Percentiles rank a stretch among this genome's conserved stretches.
Evolutionary conservation across 2,329 filamentous ascomycete genomes (phyloP).

Genomic region (Sporothrix brunneoviolacea): DNA sequence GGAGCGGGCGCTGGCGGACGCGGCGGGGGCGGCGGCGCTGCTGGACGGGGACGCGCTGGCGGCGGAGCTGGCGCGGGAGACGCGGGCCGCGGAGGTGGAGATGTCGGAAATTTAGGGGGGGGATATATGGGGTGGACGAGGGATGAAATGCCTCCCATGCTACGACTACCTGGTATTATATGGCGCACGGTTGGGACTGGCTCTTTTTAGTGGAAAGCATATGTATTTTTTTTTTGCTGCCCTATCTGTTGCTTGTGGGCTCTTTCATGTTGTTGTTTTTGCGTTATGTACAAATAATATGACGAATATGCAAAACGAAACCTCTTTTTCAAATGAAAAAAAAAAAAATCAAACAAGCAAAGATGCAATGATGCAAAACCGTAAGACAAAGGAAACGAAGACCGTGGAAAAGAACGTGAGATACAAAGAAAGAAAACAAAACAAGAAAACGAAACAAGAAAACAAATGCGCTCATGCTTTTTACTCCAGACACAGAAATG

Average conservation of each 20-base stretch:
- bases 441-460: background rate
- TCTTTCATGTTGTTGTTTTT: background rate
- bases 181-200: background rate
- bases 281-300: constrained; percentile 3
- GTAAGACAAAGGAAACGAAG: background rate
- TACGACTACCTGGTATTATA: background rate
- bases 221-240: too few species aligned
- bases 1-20: constrained; percentile 47
- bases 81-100: constrained; percentile 37
- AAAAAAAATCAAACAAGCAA: too few species aligned
- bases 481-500: background rate
- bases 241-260: background rate
- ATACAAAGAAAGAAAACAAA: background rate
- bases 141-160: background rate
- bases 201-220: too few species aligned
- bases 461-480: constrained; percentile 7
- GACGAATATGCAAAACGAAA: background rate
- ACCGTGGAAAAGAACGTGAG: background rate
- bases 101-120: constrained; percentile 23
- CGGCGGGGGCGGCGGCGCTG: constrained; percentile 45
- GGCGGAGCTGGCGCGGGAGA: constrained; percentile 44
- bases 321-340: background rate
- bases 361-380: too few species aligned
- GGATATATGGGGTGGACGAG: background rate
- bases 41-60: constrained; percentile 36